These are phyloP conservation scores for Quercus ilex DNA, from an alignment of 306 rosid genomes.

Conservation along the genomic window DNA sequence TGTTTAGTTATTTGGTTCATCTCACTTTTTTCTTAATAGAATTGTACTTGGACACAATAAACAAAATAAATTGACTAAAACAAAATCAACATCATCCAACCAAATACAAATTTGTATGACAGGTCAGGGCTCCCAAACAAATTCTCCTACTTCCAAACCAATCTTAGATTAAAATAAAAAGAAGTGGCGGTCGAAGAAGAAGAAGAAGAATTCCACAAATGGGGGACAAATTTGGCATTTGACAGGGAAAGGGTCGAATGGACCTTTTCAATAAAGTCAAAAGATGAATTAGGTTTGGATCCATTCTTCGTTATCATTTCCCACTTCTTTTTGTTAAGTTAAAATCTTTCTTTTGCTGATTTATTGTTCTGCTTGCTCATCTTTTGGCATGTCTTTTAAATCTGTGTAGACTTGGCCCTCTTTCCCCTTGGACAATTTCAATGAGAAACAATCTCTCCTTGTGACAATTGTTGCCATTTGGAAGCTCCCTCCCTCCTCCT, in stretches of 20 bases:
- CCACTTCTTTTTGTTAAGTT: slow-evolving; percentile 16
- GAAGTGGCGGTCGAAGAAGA: neutral
- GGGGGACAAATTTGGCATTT: slow-evolving; percentile 24
- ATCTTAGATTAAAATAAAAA: neutral
- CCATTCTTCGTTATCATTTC: slow-evolving; percentile 38
- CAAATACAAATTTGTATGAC: too few species aligned
- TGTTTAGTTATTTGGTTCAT: too few species aligned
- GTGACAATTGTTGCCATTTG: slow-evolving; percentile 63
- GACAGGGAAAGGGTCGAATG: slow-evolving; percentile 23
- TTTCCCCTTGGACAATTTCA: slow-evolving; percentile 16
- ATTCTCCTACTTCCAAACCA: neutral
- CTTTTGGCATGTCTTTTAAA: neutral
- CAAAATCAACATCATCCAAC: too few species aligned
- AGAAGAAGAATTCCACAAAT: neutral
- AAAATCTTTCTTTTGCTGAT: too few species aligned
- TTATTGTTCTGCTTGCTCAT: neutral
- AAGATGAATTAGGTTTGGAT: slow-evolving; percentile 48
- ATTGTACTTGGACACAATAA: too few species aligned
- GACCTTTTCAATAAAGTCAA: slow-evolving; percentile 41
- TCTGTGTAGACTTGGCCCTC: slow-evolving; percentile 29
- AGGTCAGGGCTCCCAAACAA: too few species aligned
- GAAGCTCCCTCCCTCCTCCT: slow-evolving; percentile 4
- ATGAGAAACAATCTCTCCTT: slow-evolving; percentile 23
- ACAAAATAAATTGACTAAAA: too few species aligned
- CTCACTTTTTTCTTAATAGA: too few species aligned